Conservation (phyloP, 768 basidiomycete genomes). For the Naganishia antarctica region DNA sequence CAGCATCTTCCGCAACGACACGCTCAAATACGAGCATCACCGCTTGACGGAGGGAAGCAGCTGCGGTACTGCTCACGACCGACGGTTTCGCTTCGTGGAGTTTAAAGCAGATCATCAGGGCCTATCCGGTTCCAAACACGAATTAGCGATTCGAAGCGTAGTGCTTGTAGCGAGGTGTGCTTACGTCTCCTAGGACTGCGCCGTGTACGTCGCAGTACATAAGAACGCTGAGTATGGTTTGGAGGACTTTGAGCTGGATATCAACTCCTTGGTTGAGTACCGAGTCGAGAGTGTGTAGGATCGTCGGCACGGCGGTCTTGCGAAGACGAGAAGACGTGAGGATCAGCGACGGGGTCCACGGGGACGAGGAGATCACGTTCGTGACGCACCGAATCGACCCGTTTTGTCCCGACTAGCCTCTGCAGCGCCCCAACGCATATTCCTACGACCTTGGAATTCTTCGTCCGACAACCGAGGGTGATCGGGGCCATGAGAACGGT, state of each 20-base stretch:
- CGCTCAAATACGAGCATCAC: constrained; percentile 99
- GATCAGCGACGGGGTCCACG: neutral
- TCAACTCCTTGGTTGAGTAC: constrained; percentile 93
- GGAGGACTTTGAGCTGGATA: constrained; percentile 88
- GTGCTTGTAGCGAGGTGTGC: constrained; percentile 33
- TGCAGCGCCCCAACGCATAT: constrained; percentile 87
- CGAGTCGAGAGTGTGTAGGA: constrained; percentile 77
- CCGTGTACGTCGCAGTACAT: constrained; percentile 85
- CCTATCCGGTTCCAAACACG: too few species aligned
- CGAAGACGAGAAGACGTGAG: neutral
- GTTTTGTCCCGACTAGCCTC: constrained; percentile 77
- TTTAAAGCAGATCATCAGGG: constrained; percentile 87
- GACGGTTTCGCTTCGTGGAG: constrained; percentile 91
- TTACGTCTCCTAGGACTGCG: constrained; percentile 70
- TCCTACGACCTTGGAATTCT: constrained; percentile 87
- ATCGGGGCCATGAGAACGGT: constrained; percentile 78
- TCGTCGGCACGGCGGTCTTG: constrained; percentile 69
- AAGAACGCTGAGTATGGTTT: constrained; percentile 83
- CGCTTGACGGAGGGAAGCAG: constrained; percentile 87
- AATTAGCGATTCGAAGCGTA: too few species aligned
- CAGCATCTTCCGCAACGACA: constrained; percentile 46
- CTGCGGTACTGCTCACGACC: constrained; percentile 94
- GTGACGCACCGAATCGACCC: constrained; percentile 57
- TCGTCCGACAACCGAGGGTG: constrained; percentile 89
- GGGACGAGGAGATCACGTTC: neutral